These are phyloP conservation scores for Striga hermonthica DNA, from an alignment of 305 asterid species.

Conservation along the genomic window DNA sequence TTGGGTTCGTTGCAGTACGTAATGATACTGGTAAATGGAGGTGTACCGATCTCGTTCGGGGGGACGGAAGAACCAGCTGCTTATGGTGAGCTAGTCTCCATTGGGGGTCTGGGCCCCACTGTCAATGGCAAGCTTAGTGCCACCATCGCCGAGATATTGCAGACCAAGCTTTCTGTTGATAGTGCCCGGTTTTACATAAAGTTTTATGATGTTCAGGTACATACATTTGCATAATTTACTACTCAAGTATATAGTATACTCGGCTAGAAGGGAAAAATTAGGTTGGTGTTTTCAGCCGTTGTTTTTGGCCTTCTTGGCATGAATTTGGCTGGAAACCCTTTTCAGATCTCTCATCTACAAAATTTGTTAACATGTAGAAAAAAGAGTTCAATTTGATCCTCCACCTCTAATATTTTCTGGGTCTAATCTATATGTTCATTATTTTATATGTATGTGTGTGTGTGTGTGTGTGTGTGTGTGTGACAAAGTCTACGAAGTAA, in stretches of 20 bases:
- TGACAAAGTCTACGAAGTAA: too few relatives aligned
- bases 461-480: too few relatives aligned
- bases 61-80: conserved; percentile 96
- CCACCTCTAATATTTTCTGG: not conserved
- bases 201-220: conserved; percentile 80
- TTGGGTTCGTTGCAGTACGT: conserved; percentile 54
- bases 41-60: conserved; percentile 78
- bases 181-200: conserved; percentile 71
- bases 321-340: too few relatives aligned
- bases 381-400: not conserved
- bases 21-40: conserved; percentile 86
- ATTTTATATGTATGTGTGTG: not conserved
- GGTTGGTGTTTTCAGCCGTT: too few relatives aligned
- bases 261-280: not conserved
- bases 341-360: not conserved
- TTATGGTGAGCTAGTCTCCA: conserved; percentile 78
- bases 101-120: conserved; percentile 73
- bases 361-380: not conserved
- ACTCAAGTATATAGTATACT: not conserved
- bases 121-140: conserved; percentile 79
- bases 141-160: conserved; percentile 76
- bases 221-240: not conserved
- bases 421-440: conserved; percentile 6
- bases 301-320: too few relatives aligned
- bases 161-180: conserved; percentile 71